A percentile compares a stretch with the other conserved stretches of the same genome.
Conservation (phyloP, 345 rosid genomes). For the Citrus australasica region DNA sequence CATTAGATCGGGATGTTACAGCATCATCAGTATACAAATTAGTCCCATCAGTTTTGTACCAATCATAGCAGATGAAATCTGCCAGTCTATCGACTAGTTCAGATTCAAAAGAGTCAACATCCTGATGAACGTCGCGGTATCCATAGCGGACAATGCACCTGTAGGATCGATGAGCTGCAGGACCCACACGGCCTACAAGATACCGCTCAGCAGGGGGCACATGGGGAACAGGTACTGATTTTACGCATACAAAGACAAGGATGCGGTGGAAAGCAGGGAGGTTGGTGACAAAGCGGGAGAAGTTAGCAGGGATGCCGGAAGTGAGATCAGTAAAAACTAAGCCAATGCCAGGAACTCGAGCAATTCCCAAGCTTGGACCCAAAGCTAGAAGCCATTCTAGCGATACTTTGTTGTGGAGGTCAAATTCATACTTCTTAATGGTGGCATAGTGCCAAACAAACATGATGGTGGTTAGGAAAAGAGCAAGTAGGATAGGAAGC, state of each 20-base stretch:
- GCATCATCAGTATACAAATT: constrained; percentile 25
- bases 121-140: constrained; percentile 95
- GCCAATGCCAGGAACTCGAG: constrained; percentile 94
- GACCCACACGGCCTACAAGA: constrained; percentile 95
- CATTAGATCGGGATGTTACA: constrained; percentile 34
- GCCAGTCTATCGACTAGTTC: constrained; percentile 67
- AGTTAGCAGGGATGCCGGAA: constrained; percentile 94
- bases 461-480: constrained; percentile 84
- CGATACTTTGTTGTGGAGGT: constrained; percentile 95
- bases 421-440: constrained; percentile 86
- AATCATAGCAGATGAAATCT: constrained; percentile 73
- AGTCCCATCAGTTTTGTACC: constrained; percentile 40
- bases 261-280: constrained; percentile 96
- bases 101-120: constrained; percentile 78
- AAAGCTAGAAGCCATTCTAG: constrained; percentile 95
- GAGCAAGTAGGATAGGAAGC: constrained; percentile 97
- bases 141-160: constrained; percentile 92
- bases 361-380: constrained; percentile 88
- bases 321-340: constrained; percentile 91
- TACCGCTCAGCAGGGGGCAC: constrained; percentile 91
- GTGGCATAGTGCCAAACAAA: constrained; percentile 97
- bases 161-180: constrained; percentile 75
- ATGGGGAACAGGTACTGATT: constrained; percentile 89
- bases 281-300: constrained; percentile 97
- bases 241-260: constrained; percentile 86